Evolutionary conservation across 2,329 filamentous ascomycete genomes (phyloP), one percentile per base, ranked within the genome.

Genomic region (Penicillium sclerotigenum): DNA sequence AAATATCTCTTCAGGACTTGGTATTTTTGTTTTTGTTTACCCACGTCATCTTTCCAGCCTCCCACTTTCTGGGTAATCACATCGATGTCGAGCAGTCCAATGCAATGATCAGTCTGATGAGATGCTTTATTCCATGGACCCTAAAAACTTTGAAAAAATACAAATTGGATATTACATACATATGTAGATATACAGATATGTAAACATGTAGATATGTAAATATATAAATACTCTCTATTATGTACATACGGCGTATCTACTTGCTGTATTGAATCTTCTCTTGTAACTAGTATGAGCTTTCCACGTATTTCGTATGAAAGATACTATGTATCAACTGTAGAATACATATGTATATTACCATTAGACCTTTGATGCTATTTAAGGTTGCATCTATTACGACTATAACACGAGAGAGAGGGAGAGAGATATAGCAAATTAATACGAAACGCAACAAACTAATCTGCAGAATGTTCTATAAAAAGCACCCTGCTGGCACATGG

Each of bases 381-480:
- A 24, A 34, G 29, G 7, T 31, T 18, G 16, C 3, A 10, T 31
- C 18, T 22, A 16, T 45, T 31, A 31, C 41, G 13, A 24, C 14
- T 24, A 41, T 2, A 40, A 22, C 14, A 41, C 5, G 9, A 10
- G 1, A 41, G 9, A 36, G n/a, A 37, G n/a, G 22, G 22, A 16
- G 2, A n/a, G n/a, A n/a, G n/a, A 9, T 33, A 42, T 22, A 26
- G 18, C 9, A 22, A 16, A 20, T 22, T 20, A 26, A 47, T 34
- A 20, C 8, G 4, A 36, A 48, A 28, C 6, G 3, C 3, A 18
- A 34, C 16, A 29, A n/a, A 29, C 13, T 29, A 45, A 20, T 47
- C 26, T 53, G 11, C 34, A 29, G 20, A 41, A 18, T 36, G 47
- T 52, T 45, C 53, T 56, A 56, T 52, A 52, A 56, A 56, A 56